phyloP scores from a whole-genome alignment of 306 rosid species.

The Prunus mongolica region DNA sequence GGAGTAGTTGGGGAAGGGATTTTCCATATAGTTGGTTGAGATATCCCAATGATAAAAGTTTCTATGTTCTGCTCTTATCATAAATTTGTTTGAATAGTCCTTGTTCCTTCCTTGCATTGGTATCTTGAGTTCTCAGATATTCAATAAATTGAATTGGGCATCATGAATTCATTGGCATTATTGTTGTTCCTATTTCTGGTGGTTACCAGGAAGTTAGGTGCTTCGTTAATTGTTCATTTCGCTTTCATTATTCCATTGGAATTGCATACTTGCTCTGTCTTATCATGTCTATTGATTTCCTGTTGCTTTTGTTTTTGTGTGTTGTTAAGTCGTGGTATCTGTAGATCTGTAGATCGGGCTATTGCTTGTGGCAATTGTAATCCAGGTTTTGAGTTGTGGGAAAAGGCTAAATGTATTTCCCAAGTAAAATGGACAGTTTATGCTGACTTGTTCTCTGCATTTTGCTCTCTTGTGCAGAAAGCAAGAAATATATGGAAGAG shows the following conservation, averaged over 20 bases:
- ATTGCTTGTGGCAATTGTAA: not conserved
- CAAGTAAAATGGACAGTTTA: not conserved
- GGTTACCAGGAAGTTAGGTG: not conserved
- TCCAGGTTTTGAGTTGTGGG: not conserved
- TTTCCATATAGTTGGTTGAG: not conserved
- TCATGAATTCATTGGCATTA: not conserved
- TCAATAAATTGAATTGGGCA: not conserved
- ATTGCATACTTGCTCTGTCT: not conserved
- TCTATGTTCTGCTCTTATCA: not conserved
- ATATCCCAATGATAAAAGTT: not conserved
- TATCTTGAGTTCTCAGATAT: not conserved
- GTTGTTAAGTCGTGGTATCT: not conserved
- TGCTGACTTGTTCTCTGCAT: conserved; percentile 25
- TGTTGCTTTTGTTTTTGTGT: not conserved
- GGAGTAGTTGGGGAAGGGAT: not conserved
- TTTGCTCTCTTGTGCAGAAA: conserved; percentile 47
- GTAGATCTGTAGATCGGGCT: not conserved
- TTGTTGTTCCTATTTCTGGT: not conserved
- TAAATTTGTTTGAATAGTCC: not conserved
- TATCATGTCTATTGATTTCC: not conserved
- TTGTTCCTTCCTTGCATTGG: not conserved
- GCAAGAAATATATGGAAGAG: conserved; percentile 74
- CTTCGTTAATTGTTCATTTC: not conserved
- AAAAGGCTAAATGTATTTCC: not conserved
- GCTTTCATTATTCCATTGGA: not conserved